Base-by-base conservation (phyloP, 805 yeast species). In the Hemisphaericaspora nanyangensis region DNA sequence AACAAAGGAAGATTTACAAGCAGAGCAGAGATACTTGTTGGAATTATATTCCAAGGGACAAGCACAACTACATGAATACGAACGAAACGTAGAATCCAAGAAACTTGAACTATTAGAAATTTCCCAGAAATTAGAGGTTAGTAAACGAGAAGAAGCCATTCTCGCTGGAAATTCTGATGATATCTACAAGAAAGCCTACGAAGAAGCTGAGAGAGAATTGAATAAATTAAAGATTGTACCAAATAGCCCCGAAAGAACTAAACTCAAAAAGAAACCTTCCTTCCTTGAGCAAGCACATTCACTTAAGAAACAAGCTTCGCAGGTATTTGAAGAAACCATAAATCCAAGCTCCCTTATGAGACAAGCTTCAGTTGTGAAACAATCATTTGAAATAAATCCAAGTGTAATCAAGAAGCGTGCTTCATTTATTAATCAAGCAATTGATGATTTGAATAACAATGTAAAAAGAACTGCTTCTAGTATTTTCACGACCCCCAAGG, bases 51-150 rank as follows among this genome's bases (percentile, higher is more conserved):
- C 84, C 0, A 49, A 70, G 2, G 79, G 80, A 50, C 82, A 79
- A 49, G 65, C 80, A 43, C 69, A 69, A 39, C 68, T 79, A 7
- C 44, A 67, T 13, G 82, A 77, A 35, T 52, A 76, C 40, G 74
- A 71, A 48, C 57, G 63, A n/a, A 64, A 65, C 25, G 51, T 67
- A 38, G 61, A 63, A 11, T 29, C 40, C 6, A 47, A 63, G 24
- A 60, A 63, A 43, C 51, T 54, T 19, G 66, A 66, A 45, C 54
- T 79, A n/a, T 51, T 60, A 12, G 55, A 54, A 27, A 54, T 58
- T 7, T 54, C 58, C 34, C 42, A 36, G 30, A 52, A 48, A 45
- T 47, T 48, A 20, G 60, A 54, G 37, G 46, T 39, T n/a, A 34
- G 29, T 26, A 49, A 52, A 33, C 36, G 48, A 27, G 39, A 41